A percentile compares a stretch with the other conserved stretches of the same genome.
These are phyloP conservation scores for Hericium coralloides DNA, from an alignment of 768 basidiomycete genomes.

Conservation along the genomic window DNA sequence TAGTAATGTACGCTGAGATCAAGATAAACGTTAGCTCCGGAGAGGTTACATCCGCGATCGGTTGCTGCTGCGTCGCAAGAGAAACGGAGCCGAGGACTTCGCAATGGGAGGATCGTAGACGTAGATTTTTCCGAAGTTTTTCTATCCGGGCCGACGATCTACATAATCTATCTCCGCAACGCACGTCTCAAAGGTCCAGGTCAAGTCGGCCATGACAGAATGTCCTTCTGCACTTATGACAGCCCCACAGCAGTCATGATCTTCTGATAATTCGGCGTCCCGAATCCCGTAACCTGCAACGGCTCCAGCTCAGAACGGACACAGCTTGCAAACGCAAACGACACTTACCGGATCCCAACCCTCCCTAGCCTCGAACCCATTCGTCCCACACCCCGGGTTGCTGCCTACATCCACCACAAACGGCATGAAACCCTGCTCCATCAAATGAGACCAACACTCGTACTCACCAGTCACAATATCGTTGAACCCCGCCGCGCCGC, in stretches of 20 bases:
- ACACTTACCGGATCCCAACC: slow-evolving; percentile 21
- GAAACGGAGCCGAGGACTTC: not conserved
- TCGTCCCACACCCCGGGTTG: slow-evolving; percentile 20
- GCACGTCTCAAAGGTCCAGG: not conserved
- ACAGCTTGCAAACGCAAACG: not conserved
- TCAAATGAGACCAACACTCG: too few relatives aligned
- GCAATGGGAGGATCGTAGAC: not conserved
- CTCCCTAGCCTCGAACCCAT: slow-evolving; percentile 16
- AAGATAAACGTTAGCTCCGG: too few relatives aligned
- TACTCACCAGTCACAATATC: slow-evolving; percentile 19
- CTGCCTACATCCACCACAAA: not conserved
- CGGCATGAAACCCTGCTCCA: too few relatives aligned
- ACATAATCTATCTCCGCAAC: not conserved
- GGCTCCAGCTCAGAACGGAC: not conserved
- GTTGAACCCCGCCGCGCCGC: slow-evolving; percentile 15
- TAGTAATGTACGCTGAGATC: too few relatives aligned
- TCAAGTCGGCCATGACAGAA: not conserved
- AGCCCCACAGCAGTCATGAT: not conserved
- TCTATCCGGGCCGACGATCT: not conserved
- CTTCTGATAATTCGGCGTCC: slow-evolving; percentile 11
- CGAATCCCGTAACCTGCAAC: slow-evolving; percentile 10
- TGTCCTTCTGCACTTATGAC: not conserved
- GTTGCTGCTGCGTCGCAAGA: too few relatives aligned
- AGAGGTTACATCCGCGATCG: too few relatives aligned
- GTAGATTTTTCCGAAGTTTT: not conserved